A percentile compares a stretch with the other conserved stretches of the same genome.
Evolutionary conservation across 2,329 filamentous ascomycete species (phyloP).

Genomic region (Corynespora cassiicola): DNA sequence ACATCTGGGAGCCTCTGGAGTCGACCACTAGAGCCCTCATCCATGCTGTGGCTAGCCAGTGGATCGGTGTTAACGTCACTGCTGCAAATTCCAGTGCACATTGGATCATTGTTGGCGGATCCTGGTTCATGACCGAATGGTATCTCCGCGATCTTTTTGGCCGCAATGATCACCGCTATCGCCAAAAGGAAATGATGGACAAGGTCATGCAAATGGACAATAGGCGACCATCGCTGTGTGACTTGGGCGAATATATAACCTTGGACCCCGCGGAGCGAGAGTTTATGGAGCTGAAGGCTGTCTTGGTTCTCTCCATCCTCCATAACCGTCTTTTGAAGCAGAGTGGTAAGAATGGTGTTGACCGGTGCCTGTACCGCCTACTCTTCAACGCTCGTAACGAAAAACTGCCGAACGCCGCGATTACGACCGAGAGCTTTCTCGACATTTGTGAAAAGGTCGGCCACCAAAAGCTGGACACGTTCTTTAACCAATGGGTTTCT

Average conservation of each 20-base stretch:
- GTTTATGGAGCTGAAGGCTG: conserved; percentile 89
- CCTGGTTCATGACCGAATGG: conserved; percentile 93
- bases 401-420: conserved; percentile 71
- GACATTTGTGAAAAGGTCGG: conserved; percentile 86
- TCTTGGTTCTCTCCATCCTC: conserved; percentile 89
- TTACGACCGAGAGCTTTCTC: conserved; percentile 80
- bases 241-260: conserved; percentile 78
- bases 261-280: conserved; percentile 86
- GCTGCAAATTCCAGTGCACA: conserved; percentile 80
- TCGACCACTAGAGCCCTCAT: conserved; percentile 81
- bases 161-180: conserved; percentile 92
- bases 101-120: conserved; percentile 89
- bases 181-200: conserved; percentile 85
- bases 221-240: conserved; percentile 79
- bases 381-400: conserved; percentile 87
- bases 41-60: conserved; percentile 85
- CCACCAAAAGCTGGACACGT: conserved; percentile 83
- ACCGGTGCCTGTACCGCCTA: conserved; percentile 83
- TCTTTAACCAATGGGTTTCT: conserved; percentile 93
- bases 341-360: conserved; percentile 82
- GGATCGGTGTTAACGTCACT: conserved; percentile 92
- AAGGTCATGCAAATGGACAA: conserved; percentile 81
- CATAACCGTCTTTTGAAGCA: conserved; percentile 90
- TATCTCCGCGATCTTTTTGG: conserved; percentile 92
- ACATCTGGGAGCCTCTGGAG: conserved; percentile 84